Percentiles rank a stretch among this genome's conserved stretches.
Conservation (phyloP, 2,329 filamentous ascomycete species). For the Rhynchosporium secalis region DNA sequence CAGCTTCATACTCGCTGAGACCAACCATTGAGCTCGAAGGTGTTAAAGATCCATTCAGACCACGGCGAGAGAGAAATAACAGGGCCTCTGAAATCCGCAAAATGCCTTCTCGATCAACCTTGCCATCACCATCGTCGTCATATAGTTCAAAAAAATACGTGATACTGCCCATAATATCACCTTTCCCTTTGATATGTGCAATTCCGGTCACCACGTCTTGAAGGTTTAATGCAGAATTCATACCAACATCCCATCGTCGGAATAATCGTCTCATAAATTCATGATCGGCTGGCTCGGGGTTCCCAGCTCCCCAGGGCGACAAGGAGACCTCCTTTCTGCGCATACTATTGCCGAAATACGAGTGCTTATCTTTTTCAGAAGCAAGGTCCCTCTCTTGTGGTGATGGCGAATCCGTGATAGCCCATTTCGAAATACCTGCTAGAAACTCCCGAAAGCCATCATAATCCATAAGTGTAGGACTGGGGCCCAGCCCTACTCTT, state of each 20-base stretch:
- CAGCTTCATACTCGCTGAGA: constrained; percentile 47
- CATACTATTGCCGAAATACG: constrained; percentile 60
- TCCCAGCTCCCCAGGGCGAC: constrained; percentile 56
- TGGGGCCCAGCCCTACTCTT: constrained; percentile 83
- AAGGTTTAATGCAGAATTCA: constrained; percentile 74
- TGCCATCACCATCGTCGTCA: constrained; percentile 88
- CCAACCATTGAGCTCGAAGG: constrained; percentile 61
- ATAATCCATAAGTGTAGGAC: constrained; percentile 94
- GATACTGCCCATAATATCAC: constrained; percentile 97
- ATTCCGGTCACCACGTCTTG: constrained; percentile 92
- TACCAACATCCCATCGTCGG: constrained; percentile 81
- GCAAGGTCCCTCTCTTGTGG: constrained; percentile 49
- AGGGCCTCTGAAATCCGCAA: constrained; percentile 91
- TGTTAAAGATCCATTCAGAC: constrained; percentile 73
- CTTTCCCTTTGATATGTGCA: constrained; percentile 86
- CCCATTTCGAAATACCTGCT: constrained; percentile 88
- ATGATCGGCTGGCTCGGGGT: constrained; percentile 79
- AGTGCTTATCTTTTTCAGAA: constrained; percentile 55
- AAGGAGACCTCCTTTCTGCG: constrained; percentile 40
- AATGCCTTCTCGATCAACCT: constrained; percentile 92
- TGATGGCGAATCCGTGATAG: constrained; percentile 80
- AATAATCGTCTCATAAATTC: constrained; percentile 92
- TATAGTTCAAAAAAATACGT: constrained; percentile 98
- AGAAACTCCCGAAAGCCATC: constrained; percentile 94
- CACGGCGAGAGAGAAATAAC: constrained; percentile 86